A percentile compares a stretch with the other conserved stretches of the same genome.
Conservation (phyloP, 164 flowering plant species). For the Vitis cinerea region DNA sequence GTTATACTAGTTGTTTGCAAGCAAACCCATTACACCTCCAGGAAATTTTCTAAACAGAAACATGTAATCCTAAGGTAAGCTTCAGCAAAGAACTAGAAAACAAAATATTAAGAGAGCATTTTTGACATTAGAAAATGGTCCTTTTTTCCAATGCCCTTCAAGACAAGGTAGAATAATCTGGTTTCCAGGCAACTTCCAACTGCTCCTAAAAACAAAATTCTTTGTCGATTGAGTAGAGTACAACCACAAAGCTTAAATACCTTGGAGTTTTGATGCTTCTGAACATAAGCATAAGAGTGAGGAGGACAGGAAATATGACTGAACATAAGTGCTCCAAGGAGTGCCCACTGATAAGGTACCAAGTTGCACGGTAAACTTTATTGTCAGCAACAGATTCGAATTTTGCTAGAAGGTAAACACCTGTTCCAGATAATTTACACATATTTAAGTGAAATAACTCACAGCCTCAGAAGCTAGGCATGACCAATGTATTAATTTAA, state of each 20-base stretch:
- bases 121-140: no score
- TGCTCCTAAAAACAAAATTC: neutral
- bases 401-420: conserved; percentile 43
- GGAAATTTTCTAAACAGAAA: no score
- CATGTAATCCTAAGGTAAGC: no score
- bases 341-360: conserved; percentile 58
- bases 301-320: conserved; percentile 40
- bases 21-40: no score
- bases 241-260: conserved; percentile 18
- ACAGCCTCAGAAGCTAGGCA: no score
- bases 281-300: conserved; percentile 45
- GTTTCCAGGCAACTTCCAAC: neutral
- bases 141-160: no score
- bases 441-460: no score
- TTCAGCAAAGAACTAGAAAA: no score
- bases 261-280: conserved; percentile 41
- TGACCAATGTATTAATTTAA: neutral
- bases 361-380: conserved; percentile 42
- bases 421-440: conserved; percentile 5
- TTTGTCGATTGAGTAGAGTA: neutral
- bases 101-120: no score
- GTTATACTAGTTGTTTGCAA: no score
- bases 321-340: conserved; percentile 59
- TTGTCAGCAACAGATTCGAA: conserved; percentile 47
- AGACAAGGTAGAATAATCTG: neutral